These are phyloP conservation scores for Fusarium miscanthi DNA, from an alignment of 2,329 filamentous ascomycete genomes.

Conservation along the genomic window DNA sequence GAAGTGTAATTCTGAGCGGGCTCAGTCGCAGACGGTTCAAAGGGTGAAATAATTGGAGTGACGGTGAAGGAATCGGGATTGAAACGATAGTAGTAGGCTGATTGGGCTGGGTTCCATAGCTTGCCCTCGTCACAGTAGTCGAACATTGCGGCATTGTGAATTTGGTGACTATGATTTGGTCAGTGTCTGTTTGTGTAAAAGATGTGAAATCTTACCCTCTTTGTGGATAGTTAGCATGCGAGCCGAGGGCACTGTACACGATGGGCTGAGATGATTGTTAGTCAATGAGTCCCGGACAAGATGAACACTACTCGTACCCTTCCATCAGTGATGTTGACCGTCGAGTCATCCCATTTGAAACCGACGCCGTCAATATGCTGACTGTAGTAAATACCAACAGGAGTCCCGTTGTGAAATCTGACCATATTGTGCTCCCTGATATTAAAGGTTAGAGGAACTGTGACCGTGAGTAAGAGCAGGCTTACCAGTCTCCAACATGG, in stretches of 20 bases:
- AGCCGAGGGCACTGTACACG: slow-evolving; percentile 50
- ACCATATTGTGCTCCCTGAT: slow-evolving; percentile 45
- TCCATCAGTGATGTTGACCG: slow-evolving; percentile 39
- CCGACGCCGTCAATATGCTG: slow-evolving; percentile 44
- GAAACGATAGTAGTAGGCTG: slow-evolving; percentile 52
- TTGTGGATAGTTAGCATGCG: slow-evolving; percentile 50
- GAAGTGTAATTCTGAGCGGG: slow-evolving; percentile 47
- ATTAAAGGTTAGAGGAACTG: neutral
- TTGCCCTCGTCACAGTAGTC: slow-evolving; percentile 51
- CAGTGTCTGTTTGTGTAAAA: neutral
- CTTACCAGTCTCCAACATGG: slow-evolving; percentile 47
- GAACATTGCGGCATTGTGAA: slow-evolving; percentile 48
- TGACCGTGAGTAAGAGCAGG: neutral
- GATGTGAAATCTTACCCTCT: slow-evolving; percentile 39
- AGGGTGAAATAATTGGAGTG: slow-evolving; percentile 30
- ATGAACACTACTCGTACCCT: slow-evolving; percentile 38
- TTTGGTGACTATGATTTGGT: slow-evolving; percentile 42
- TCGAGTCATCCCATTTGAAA: slow-evolving; percentile 46
- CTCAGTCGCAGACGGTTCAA: neutral
- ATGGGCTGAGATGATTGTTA: slow-evolving; percentile 43
- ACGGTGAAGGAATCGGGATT: slow-evolving; percentile 42
- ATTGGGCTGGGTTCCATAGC: slow-evolving; percentile 50
- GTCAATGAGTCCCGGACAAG: rapidly evolving
- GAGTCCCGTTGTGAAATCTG: slow-evolving; percentile 43
- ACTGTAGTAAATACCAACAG: slow-evolving; percentile 45